Percentiles rank a stretch among this genome's conserved stretches.
Evolutionary conservation across 2,329 filamentous ascomycete genomes (phyloP).

Genomic region (Neofusicoccum sp.): DNA sequence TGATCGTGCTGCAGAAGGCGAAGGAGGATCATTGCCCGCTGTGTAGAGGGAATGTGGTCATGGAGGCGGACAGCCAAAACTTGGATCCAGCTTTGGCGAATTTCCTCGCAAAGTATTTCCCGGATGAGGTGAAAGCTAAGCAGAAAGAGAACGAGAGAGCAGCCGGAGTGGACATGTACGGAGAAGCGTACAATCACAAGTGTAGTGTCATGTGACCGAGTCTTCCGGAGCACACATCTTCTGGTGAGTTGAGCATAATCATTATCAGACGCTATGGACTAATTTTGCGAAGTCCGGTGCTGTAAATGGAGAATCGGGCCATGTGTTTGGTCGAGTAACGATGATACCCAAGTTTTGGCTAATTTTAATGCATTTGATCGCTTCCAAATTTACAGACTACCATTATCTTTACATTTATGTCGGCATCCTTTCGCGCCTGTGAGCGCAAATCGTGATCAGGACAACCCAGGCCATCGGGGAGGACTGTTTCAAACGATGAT

Average conservation of each 20-base stretch:
- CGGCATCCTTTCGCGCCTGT: no score
- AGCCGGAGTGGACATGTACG: constrained; percentile 72
- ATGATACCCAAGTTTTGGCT: no score
- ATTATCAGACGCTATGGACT: no score
- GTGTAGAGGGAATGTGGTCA: constrained; percentile 72
- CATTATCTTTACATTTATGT: no score
- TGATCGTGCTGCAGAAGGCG: constrained; percentile 76
- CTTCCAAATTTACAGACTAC: no score
- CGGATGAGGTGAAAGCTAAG: constrained; percentile 66
- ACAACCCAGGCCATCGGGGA: no score
- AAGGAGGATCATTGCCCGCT: constrained; percentile 72
- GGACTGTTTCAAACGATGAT: constrained; percentile 22
- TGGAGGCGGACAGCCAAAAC: constrained; percentile 68
- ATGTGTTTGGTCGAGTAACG: no score
- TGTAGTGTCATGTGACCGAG: constrained; percentile 61
- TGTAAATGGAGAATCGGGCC: no score
- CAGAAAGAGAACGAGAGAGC: constrained; percentile 72
- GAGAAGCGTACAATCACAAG: constrained; percentile 63
- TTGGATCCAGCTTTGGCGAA: constrained; percentile 65
- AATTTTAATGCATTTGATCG: no score
- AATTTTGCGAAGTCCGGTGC: no score
- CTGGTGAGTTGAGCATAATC: background rate
- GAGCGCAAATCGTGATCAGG: no score
- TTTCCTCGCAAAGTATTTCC: constrained; percentile 77
- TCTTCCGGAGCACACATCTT: background rate